A percentile compares a stretch with the other conserved stretches of the same genome.
Conservation (phyloP, 768 basidiomycete genomes). For the Dioszegia crocea region DNA sequence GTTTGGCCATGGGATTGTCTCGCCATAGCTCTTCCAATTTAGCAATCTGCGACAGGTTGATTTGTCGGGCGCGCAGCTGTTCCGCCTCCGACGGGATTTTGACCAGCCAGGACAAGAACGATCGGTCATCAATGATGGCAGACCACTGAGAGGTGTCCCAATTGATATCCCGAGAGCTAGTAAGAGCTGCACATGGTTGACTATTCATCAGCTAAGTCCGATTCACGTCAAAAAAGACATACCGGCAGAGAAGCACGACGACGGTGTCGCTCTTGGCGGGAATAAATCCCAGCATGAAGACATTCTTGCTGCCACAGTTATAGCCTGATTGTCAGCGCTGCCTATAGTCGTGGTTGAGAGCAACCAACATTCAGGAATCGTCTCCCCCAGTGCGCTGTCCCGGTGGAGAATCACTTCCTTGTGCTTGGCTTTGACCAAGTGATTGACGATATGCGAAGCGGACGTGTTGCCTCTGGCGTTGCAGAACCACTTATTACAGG, state of each 20-base stretch:
- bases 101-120: conserved; percentile 98
- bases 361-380: conserved; percentile 80
- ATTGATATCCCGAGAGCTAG: conserved; percentile 86
- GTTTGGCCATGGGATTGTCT: conserved; percentile 86
- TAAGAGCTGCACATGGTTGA: conserved; percentile 93
- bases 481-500: conserved; percentile 64
- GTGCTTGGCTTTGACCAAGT: conserved; percentile 97
- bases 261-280: conserved; percentile 99
- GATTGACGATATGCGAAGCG: conserved; percentile 97
- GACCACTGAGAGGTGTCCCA: conserved; percentile 99
- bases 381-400: conserved; percentile 92
- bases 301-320: conserved; percentile 98
- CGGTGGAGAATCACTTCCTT: conserved; percentile 97
- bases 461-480: conserved; percentile 97
- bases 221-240: conserved; percentile 42
- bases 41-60: conserved; percentile 94
- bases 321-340: conserved; percentile 54
- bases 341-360: not conserved
- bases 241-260: conserved; percentile 91
- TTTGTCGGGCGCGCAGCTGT: conserved; percentile 91
- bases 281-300: conserved; percentile 98
- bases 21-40: conserved; percentile 97
- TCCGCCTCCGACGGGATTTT: conserved; percentile 95
- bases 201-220: conserved; percentile 51
- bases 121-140: conserved; percentile 95